Evolutionary conservation across 2,329 filamentous ascomycete species (phyloP), one percentile per base, ranked within the genome.

Genomic region (Epicoccum nigrum): DNA sequence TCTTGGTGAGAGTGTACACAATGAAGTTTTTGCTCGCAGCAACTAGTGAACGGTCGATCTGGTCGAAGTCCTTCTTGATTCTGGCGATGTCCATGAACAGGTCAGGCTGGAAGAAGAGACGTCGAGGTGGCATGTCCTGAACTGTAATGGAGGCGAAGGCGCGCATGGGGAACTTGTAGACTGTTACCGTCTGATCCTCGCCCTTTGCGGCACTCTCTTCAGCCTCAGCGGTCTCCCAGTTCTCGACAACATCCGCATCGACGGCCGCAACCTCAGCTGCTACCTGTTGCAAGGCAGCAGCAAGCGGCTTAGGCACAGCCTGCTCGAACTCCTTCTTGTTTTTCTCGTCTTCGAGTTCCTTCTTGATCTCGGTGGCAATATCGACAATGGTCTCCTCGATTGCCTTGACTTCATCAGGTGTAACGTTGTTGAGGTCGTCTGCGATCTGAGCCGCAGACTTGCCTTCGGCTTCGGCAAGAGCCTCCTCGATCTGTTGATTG

Each of bases 41-140:
- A 41, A 93, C 93, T 25, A 99, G 82, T 57, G 92, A 95, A 59
- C 95, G 89, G 70, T 99, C 94, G 56, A 97, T 87, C 76, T 97
- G 94, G 68, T 99, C 94, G 65, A 97, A 97, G 4, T 96, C 92
- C 77, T 97, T 97, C 81, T 96, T 96, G 58, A 97, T 81, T 51
- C 92, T 86, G 43, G 94, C 93, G 69, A 99, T 94, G 63, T 96
- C 91, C 80, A 96, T 89, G 64, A 96, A 86, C 34, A 87, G 83
- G 60, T 93, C 88, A 50, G 90, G 85, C 30, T 88, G 86, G 72
- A 97, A 87, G 42, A 81, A 76, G 3, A 87, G 81, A 74, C 53
- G 81, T 75, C 54, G 80, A 74, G 58, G 83, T 77, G 70, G 85
- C 79, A 75, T 74, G 32, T 71, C 69, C 67, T 81, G 73, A 63